These are phyloP conservation scores for Hebeloma cylindrosporum DNA, from an alignment of 768 basidiomycete genomes.

Conservation along the genomic window DNA sequence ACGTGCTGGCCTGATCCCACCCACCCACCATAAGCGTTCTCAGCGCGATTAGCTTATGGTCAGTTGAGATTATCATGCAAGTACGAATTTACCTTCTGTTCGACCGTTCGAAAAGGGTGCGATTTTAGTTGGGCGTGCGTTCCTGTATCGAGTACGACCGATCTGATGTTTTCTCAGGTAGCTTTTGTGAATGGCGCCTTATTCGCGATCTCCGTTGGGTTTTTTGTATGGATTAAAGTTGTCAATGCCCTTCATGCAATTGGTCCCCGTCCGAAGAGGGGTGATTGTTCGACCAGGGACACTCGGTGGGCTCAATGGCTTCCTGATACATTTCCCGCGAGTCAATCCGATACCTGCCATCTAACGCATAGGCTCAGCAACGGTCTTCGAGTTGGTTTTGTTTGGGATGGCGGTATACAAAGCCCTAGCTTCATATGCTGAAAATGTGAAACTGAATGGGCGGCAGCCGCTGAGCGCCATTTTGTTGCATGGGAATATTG, in stretches of 20 bases:
- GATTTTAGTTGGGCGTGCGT: conserved; percentile 3
- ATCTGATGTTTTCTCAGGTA: too few relatives aligned
- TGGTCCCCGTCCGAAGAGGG: conserved; percentile 29
- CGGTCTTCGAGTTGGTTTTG: conserved; percentile 40
- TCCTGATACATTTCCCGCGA: conserved; percentile 30
- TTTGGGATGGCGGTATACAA: conserved; percentile 42
- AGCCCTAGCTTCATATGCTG: conserved; percentile 25
- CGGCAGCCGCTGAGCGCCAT: conserved; percentile 32
- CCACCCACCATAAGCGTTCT: conserved; percentile 40
- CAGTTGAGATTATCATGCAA: conserved; percentile 50
- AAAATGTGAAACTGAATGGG: conserved; percentile 23
- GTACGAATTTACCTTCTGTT: conserved; percentile 45
- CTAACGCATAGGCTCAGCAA: too few relatives aligned
- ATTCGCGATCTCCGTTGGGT: conserved; percentile 41
- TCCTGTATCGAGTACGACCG: background rate
- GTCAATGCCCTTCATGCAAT: too few relatives aligned
- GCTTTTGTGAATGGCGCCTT: conserved; percentile 39
- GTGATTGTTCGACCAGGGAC: conserved; percentile 36
- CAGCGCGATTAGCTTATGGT: conserved; percentile 47
- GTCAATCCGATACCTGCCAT: background rate
- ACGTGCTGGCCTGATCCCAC: conserved; percentile 36
- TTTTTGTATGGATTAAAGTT: conserved; percentile 42
- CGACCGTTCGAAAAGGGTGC: conserved; percentile 38
- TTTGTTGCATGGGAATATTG: conserved; percentile 43
- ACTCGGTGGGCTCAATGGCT: conserved; percentile 48